These are phyloP conservation scores for Talaromyces piceae DNA, from an alignment of 2,329 filamentous ascomycete species.

Conservation along the genomic window DNA sequence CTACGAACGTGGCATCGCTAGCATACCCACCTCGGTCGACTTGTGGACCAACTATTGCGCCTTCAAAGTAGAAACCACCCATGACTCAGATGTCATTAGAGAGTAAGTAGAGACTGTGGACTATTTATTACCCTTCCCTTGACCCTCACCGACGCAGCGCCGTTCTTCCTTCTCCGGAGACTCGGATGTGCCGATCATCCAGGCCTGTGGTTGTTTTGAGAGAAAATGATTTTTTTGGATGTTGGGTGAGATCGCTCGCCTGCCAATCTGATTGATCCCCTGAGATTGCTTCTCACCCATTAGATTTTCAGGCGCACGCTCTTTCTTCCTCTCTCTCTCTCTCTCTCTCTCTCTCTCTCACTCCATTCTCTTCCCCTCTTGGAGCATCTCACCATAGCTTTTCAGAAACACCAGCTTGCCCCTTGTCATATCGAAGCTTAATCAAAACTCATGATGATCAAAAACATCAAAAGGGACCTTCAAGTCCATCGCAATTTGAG, in stretches of 20 bases:
- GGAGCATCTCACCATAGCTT: slow-evolving; percentile 21
- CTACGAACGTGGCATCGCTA: slow-evolving; percentile 90
- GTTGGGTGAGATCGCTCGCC: slow-evolving; percentile 63
- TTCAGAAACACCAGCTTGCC: slow-evolving; percentile 21
- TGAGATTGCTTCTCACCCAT: slow-evolving; percentile 46
- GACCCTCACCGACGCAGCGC: slow-evolving; percentile 37
- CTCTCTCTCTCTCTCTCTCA: slow-evolving; percentile 35
- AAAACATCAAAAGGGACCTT: slow-evolving; percentile 28
- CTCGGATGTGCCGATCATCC: slow-evolving; percentile 26
- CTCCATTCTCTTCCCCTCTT: slow-evolving; percentile 42
- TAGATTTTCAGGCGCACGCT: slow-evolving; percentile 24
- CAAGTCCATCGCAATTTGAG: slow-evolving; percentile 32
- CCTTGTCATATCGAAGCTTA: slow-evolving; percentile 17
- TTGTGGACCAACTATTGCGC: slow-evolving; percentile 95
- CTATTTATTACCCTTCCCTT: slow-evolving; percentile 54
- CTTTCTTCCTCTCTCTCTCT: slow-evolving; percentile 33
- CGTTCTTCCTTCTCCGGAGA: slow-evolving; percentile 23
- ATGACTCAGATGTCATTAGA: slow-evolving; percentile 91
- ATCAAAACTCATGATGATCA: slow-evolving; percentile 27
- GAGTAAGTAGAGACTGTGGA: slow-evolving; percentile 88
- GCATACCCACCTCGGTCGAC: slow-evolving; percentile 88
- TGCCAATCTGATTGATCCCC: slow-evolving; percentile 34
- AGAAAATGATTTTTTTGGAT: slow-evolving; percentile 22
- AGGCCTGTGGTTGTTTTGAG: slow-evolving; percentile 24
- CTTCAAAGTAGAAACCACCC: slow-evolving; percentile 96